These are phyloP conservation scores for Paraglomus brasilianum DNA, from an alignment of 192 early-diverging fungal species.

Conservation along the genomic window DNA sequence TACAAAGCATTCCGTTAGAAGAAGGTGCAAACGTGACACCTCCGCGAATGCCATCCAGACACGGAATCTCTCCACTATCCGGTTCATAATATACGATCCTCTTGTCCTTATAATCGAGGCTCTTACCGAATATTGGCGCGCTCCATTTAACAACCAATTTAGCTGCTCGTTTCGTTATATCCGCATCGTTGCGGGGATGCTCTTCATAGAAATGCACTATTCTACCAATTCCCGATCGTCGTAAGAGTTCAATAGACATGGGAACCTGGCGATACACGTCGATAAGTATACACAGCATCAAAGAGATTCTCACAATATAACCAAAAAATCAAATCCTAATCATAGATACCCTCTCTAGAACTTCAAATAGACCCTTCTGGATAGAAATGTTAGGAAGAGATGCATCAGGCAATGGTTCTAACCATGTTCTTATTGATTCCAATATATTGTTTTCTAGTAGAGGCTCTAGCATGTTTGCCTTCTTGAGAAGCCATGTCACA, in stretches of 20 bases:
- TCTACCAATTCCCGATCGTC: constrained; percentile 76
- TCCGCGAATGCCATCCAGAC: too few relatives aligned
- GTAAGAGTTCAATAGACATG: constrained; percentile 67
- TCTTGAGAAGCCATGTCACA: constrained; percentile 46
- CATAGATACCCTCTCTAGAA: constrained; percentile 56
- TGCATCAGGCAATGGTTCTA: constrained; percentile 87
- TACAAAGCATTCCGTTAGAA: too few relatives aligned
- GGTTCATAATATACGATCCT: too few relatives aligned
- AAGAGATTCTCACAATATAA: too few relatives aligned
- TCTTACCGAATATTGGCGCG: constrained; percentile 70
- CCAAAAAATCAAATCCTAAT: neutral
- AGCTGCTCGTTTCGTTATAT: constrained; percentile 60
- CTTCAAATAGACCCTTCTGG: constrained; percentile 68
- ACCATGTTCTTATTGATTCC: constrained; percentile 77
- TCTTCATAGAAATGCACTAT: constrained; percentile 83
- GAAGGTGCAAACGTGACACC: too few relatives aligned
- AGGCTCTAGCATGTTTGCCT: constrained; percentile 58
- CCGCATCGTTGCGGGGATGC: constrained; percentile 62
- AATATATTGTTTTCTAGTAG: constrained; percentile 81
- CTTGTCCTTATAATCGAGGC: constrained; percentile 63
- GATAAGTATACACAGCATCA: neutral
- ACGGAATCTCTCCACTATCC: too few relatives aligned
- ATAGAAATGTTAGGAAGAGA: constrained; percentile 83
- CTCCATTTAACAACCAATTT: constrained; percentile 80
- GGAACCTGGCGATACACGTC: constrained; percentile 43